A percentile compares a stretch with the other conserved stretches of the same genome.
phyloP scores from a whole-genome alignment of 2,329 filamentous ascomycete species.

The Thielaviopsis musarum region DNA sequence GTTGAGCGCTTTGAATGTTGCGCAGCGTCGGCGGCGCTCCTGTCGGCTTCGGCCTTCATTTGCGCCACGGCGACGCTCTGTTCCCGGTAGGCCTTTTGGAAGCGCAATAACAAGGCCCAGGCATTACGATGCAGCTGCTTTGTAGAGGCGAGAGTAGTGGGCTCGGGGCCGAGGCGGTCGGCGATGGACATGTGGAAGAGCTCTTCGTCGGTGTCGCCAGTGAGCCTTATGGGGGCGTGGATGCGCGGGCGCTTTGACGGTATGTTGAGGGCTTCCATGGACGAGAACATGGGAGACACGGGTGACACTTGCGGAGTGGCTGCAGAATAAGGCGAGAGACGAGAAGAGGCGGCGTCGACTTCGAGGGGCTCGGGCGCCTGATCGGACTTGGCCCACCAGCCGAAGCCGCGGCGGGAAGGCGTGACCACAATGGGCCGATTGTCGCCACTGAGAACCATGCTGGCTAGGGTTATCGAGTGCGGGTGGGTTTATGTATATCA shows the following conservation, averaged over 20 bases:
- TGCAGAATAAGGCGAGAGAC: not conserved
- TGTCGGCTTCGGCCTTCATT: conserved; percentile 34
- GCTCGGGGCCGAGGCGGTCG: conserved; percentile 26
- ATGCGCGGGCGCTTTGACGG: not conserved
- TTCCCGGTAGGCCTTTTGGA: conserved; percentile 42
- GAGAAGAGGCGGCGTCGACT: conserved; percentile 11
- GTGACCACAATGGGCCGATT: conserved; percentile 8
- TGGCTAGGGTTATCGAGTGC: not conserved
- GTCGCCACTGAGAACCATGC: conserved; percentile 8
- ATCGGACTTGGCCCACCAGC: conserved; percentile 7
- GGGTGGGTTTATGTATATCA: not conserved
- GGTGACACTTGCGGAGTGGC: conserved; percentile 18
- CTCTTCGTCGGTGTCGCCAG: conserved; percentile 28
- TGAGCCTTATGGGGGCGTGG: conserved; percentile 1
- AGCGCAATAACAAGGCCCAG: conserved; percentile 33
- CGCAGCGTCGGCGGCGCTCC: conserved; percentile 36
- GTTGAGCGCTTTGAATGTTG: conserved; percentile 35
- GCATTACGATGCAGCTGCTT: conserved; percentile 25
- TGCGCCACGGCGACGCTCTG: conserved; percentile 34
- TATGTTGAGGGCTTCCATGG: conserved; percentile 22
- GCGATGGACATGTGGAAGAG: conserved; percentile 39
- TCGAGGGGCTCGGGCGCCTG: not conserved
- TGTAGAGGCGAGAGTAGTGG: conserved; percentile 6
- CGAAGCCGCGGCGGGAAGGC: conserved; percentile 4
- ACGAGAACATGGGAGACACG: conserved; percentile 30